Percentiles rank a stretch among this genome's conserved stretches.
These are phyloP conservation scores for Paspalum vaginatum DNA, from an alignment of 176 grass and related monocot genomes.

Conservation along the genomic window DNA sequence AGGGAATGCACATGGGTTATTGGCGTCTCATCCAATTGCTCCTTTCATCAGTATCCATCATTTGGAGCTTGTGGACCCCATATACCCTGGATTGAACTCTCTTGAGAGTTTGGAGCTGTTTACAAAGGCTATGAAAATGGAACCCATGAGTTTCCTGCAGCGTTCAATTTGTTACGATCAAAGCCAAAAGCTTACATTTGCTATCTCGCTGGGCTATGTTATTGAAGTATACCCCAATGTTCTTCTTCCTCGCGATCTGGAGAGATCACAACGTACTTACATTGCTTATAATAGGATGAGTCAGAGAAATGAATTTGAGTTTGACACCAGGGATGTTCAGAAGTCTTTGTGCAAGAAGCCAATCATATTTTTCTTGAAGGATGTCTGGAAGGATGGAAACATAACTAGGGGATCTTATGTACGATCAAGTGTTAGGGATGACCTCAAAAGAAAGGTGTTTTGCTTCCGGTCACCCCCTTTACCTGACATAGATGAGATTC, in stretches of 20 bases:
- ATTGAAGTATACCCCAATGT: constrained; percentile 88
- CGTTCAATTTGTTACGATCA: constrained; percentile 78
- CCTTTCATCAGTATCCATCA: constrained; percentile 95
- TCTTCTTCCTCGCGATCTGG: constrained; percentile 78
- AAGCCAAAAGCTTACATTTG: constrained; percentile 67
- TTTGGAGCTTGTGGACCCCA: constrained; percentile 79
- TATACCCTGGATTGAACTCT: constrained; percentile 79
- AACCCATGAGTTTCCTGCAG: constrained; percentile 88
- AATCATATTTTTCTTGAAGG: constrained; percentile 79
- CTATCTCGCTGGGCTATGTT: constrained; percentile 84
- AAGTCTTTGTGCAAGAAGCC: constrained; percentile 94
- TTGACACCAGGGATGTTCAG: constrained; percentile 87
- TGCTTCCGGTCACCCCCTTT: constrained; percentile 81
- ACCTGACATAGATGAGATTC: constrained; percentile 71
- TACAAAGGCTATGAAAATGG: constrained; percentile 84
- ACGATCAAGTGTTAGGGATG: constrained; percentile 60
- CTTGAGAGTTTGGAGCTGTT: constrained; percentile 91
- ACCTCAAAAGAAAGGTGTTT: constrained; percentile 92
- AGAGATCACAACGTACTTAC: constrained; percentile 79
- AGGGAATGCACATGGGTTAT: constrained; percentile 76
- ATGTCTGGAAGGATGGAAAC: constrained; percentile 75
- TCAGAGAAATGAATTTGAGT: constrained; percentile 81
- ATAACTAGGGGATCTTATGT: constrained; percentile 67
- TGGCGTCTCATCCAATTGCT: constrained; percentile 91
- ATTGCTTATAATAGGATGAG: constrained; percentile 75